A percentile compares a stretch with the other conserved stretches of the same genome.
These are phyloP conservation scores for Capronia americana DNA, from an alignment of 2,329 filamentous ascomycete species.

Conservation along the genomic window DNA sequence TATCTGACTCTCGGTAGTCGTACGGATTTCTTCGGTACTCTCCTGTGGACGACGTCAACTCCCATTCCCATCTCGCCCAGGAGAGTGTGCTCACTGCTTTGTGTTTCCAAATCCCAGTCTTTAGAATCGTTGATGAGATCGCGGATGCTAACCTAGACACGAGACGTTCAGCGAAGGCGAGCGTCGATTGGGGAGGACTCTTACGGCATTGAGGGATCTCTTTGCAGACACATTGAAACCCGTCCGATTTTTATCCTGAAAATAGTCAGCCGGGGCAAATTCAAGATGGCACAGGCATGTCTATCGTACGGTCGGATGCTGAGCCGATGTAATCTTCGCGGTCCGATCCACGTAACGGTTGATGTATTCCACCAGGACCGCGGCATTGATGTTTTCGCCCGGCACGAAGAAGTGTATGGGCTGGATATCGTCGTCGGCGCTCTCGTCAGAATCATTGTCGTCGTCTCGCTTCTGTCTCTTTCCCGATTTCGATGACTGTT, in stretches of 20 bases:
- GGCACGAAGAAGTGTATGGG: slow-evolving; percentile 37
- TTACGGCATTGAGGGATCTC: slow-evolving; percentile 34
- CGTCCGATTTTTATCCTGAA: slow-evolving; percentile 30
- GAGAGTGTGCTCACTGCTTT: slow-evolving; percentile 29
- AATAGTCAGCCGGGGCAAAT: slow-evolving; percentile 11
- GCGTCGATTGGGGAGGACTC: neutral
- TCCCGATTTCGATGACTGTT: slow-evolving; percentile 18
- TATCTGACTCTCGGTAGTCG: slow-evolving; percentile 35
- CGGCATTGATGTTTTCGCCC: slow-evolving; percentile 34
- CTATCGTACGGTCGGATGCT: slow-evolving; percentile 31
- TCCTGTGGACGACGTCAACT: slow-evolving; percentile 29
- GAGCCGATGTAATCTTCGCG: slow-evolving; percentile 32
- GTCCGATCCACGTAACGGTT: slow-evolving; percentile 35
- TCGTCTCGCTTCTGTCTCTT: slow-evolving; percentile 32
- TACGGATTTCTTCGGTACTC: slow-evolving; percentile 33
- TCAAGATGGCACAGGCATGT: neutral
- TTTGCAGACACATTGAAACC: slow-evolving; percentile 34
- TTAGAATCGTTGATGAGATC: slow-evolving; percentile 36
- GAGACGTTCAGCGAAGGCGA: neutral
- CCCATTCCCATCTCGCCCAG: neutral
- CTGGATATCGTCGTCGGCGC: slow-evolving; percentile 28
- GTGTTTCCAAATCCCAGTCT: slow-evolving; percentile 36
- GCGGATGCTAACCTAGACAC: slow-evolving; percentile 31
- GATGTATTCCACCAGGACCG: slow-evolving; percentile 33
- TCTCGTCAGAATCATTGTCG: slow-evolving; percentile 24